Conservation (phyloP, 495 filamentous ascomycete genomes). For the Aspergillus campestris region DNA sequence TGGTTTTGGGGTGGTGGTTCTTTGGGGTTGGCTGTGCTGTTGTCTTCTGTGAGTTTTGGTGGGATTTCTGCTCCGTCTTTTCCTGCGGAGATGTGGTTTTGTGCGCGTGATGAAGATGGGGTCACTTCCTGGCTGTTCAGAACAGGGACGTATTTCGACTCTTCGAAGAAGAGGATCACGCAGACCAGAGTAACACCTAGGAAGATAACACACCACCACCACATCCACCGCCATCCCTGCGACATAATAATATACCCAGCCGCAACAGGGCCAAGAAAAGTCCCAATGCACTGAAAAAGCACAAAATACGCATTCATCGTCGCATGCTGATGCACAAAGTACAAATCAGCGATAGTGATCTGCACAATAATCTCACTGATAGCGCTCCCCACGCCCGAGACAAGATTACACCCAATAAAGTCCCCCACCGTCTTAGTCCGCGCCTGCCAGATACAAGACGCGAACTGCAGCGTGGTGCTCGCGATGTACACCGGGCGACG, state of each 20-base stretch:
- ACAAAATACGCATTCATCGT: conserved; percentile 34
- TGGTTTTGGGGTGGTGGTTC: background rate
- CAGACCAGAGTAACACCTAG: conserved; percentile 29
- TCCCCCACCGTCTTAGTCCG: conserved; percentile 22
- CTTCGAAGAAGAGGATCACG: conserved; percentile 34
- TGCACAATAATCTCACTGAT: conserved; percentile 37
- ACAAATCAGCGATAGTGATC: conserved; percentile 40
- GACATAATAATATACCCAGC: conserved; percentile 35
- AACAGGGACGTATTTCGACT: conserved; percentile 24
- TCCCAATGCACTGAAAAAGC: conserved; percentile 21
- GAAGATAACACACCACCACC: conserved; percentile 43
- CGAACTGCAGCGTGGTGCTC: conserved; percentile 26
- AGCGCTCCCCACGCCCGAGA: conserved; percentile 29
- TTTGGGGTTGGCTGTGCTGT: too few species aligned
- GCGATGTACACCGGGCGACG: conserved; percentile 37
- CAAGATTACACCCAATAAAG: conserved; percentile 22
- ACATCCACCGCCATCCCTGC: conserved; percentile 44
- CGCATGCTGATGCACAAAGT: conserved; percentile 41
- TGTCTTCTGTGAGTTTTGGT: too few species aligned
- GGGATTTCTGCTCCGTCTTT: too few species aligned
- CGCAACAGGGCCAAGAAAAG: conserved; percentile 33
- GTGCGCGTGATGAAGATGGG: too few species aligned
- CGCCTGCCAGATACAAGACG: conserved; percentile 30
- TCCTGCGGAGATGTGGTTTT: too few species aligned
- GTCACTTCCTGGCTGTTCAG: too few species aligned